Conservation (phyloP, 768 basidiomycete genomes). For the Lentinula aciculospora region DNA sequence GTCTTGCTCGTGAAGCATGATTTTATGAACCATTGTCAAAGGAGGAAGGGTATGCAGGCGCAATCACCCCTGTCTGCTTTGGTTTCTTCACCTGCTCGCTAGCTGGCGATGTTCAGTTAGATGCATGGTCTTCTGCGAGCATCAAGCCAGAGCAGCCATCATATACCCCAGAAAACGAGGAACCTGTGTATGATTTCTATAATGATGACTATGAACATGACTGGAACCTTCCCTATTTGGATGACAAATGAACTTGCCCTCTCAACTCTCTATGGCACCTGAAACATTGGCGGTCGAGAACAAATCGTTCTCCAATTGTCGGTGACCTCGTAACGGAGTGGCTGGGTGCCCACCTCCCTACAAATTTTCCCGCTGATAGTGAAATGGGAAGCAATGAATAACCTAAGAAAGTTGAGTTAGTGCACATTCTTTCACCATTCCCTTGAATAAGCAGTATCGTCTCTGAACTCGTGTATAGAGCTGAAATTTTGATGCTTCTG, state of each 20-base stretch:
- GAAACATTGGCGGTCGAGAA: neutral
- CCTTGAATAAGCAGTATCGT: too few relatives aligned
- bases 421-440: neutral
- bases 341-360: neutral
- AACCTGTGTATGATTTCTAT: neutral
- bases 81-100: neutral
- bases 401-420: neutral
- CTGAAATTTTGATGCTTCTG: neutral
- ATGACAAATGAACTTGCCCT: neutral
- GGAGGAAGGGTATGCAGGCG: neutral
- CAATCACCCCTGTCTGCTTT: neutral
- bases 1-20: neutral
- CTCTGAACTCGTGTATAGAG: too few relatives aligned
- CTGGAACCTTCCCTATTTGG: neutral
- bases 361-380: neutral
- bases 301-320: neutral
- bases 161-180: neutral
- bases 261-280: neutral
- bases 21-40: neutral
- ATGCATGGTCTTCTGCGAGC: neutral
- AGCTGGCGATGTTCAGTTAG: neutral
- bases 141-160: neutral
- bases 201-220: neutral
- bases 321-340: neutral
- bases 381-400: neutral